Percentiles rank a stretch among this genome's conserved stretches.
Evolutionary conservation across 202 grass and related monocot species (phyloP).

Genomic region (Bolboschoenoplectus hybrid): DNA sequence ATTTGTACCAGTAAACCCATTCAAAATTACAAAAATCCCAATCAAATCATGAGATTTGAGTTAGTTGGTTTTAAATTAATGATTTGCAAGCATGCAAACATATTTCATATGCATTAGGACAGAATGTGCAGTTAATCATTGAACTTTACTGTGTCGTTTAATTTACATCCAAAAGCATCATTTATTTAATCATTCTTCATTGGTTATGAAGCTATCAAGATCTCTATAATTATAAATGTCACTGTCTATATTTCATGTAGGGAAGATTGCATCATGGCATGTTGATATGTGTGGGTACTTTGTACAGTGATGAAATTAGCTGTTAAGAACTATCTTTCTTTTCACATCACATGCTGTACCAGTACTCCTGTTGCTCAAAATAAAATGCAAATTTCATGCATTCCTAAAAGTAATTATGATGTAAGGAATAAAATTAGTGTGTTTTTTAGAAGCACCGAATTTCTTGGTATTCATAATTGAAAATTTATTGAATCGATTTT

Average conservation of each 20-base stretch:
- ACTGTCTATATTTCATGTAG: constrained; percentile 1
- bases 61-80: not conserved
- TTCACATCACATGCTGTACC: constrained; percentile 17
- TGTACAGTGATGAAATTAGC: constrained; percentile 13
- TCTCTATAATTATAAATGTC: not conserved
- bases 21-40: not conserved
- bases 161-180: not conserved
- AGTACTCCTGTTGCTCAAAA: not conserved
- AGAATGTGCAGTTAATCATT: not conserved
- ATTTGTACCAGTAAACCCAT: not conserved
- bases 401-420: not conserved
- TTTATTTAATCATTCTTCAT: not conserved
- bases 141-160: not conserved
- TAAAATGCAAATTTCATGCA: not conserved
- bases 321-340: constrained; percentile 11
- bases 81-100: not conserved
- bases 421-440: no score
- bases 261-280: constrained; percentile 14
- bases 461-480: no score
- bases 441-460: no score
- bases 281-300: not conserved
- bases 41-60: not conserved
- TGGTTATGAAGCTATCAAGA: not conserved
- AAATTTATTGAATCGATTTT: no score
- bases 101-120: not conserved